A percentile compares a stretch with the other conserved stretches of the same genome.
Evolutionary conservation across 2,329 filamentous ascomycete genomes (phyloP).

Genomic region (Hypomyces perniciosus): DNA sequence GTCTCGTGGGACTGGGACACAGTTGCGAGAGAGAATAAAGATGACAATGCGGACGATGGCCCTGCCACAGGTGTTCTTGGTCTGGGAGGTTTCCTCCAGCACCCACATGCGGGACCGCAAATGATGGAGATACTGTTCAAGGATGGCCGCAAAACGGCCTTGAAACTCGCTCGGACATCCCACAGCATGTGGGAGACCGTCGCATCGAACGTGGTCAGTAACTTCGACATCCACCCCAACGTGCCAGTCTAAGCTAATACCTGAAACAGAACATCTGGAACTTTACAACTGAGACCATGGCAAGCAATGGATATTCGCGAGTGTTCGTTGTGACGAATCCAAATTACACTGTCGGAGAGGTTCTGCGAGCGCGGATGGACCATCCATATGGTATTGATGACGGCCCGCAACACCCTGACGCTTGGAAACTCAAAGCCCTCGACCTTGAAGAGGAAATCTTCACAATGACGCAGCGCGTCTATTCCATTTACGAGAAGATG

Average conservation of each 20-base stretch:
- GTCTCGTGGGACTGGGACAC: neutral
- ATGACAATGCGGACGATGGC: neutral
- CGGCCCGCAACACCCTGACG: neutral
- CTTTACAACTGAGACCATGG: constrained; percentile 16
- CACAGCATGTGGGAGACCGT: constrained; percentile 20
- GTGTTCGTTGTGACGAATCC: constrained; percentile 23
- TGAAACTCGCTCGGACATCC: constrained; percentile 19
- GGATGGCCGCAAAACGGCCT: constrained; percentile 19
- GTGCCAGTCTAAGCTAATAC: neutral
- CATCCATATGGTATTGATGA: constrained; percentile 10
- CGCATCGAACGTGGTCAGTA: constrained; percentile 20
- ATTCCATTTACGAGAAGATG: constrained; percentile 1
- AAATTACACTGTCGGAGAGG: constrained; percentile 19
- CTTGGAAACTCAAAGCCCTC: neutral
- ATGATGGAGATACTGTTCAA: constrained; percentile 16
- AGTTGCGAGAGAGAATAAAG: neutral
- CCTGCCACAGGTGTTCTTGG: neutral
- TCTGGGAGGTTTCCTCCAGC: neutral
- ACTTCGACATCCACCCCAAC: neutral
- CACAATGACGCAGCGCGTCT: neutral
- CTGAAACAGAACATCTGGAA: constrained; percentile 23
- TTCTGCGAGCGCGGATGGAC: constrained; percentile 4
- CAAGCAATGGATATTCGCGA: constrained; percentile 14
- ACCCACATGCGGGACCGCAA: constrained; percentile 15
- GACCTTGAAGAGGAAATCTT: neutral